Conservation (phyloP, 2,329 filamentous ascomycete species). For the Neofusicoccum laricinum region DNA sequence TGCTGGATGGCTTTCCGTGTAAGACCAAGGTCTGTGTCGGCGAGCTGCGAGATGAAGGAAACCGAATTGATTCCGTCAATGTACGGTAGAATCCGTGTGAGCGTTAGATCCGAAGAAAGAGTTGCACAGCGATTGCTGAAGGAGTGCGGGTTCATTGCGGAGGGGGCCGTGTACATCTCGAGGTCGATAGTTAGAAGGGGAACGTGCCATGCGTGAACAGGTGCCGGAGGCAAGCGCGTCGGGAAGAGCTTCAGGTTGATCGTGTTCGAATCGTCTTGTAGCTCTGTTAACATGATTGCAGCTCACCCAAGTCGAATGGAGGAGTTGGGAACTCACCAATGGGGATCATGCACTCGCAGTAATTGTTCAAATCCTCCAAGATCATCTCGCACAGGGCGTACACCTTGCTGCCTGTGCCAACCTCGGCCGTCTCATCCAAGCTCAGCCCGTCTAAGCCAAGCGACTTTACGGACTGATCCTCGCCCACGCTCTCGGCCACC, state of each 20-base stretch:
- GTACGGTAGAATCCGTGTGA: conserved; percentile 75
- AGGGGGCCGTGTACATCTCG: conserved; percentile 17
- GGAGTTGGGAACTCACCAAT: conserved; percentile 61
- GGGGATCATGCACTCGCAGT: conserved; percentile 97
- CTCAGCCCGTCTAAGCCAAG: conserved; percentile 1
- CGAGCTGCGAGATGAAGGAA: conserved; percentile 77
- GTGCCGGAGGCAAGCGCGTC: conserved; percentile 70
- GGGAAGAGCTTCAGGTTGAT: conserved; percentile 96
- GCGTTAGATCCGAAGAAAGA: conserved; percentile 69
- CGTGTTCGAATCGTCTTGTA: conserved; percentile 80
- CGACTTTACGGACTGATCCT: not conserved
- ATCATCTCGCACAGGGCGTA: conserved; percentile 78
- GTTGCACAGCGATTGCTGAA: conserved; percentile 35
- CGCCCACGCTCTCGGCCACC: conserved; percentile 6
- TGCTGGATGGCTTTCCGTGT: conserved; percentile 85
- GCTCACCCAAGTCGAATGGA: not conserved
- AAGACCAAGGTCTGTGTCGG: conserved; percentile 82
- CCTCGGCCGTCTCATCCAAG: conserved; percentile 23
- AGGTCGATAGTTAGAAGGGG: conserved; percentile 66
- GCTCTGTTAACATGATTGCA: not conserved
- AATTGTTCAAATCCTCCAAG: conserved; percentile 92
- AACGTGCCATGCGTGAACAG: conserved; percentile 85
- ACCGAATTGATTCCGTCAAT: conserved; percentile 92
- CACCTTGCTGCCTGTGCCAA: conserved; percentile 49
- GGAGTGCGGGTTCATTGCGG: conserved; percentile 16